phyloP scores from a whole-genome alignment of 2,329 filamentous ascomycete genomes.

The Simplicillium sp. region DNA sequence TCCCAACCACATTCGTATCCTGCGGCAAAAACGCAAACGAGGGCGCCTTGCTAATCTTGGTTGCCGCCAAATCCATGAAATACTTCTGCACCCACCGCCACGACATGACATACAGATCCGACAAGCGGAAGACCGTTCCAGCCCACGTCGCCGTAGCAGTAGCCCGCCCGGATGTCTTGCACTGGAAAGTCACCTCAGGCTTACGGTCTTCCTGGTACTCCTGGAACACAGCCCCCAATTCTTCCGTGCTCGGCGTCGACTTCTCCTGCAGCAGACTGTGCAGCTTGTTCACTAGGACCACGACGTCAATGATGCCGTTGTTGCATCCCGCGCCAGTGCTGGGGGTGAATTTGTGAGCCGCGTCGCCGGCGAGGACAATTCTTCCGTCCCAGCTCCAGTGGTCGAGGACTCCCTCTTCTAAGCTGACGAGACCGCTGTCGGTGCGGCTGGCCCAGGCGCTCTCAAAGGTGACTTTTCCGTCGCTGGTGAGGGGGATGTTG shows the following conservation, averaged over 20 bases:
- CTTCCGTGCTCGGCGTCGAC: not conserved
- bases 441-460: slow-evolving; percentile 12
- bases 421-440: slow-evolving; percentile 11
- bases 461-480: slow-evolving; percentile 12
- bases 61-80: slow-evolving; percentile 3
- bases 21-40: slow-evolving; percentile 16
- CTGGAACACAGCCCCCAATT: slow-evolving; percentile 1
- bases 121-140: slow-evolving; percentile 8
- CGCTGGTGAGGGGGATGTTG: slow-evolving; percentile 14
- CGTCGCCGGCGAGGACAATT: slow-evolving; percentile 20
- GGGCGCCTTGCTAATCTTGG: slow-evolving; percentile 4
- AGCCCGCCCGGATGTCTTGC: not conserved
- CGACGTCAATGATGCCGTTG: slow-evolving; percentile 18
- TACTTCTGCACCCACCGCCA: slow-evolving; percentile 5
- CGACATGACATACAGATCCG: slow-evolving; percentile 13
- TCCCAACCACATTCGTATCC: slow-evolving; percentile 6
- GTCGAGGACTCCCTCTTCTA: slow-evolving; percentile 19
- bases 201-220: slow-evolving; percentile 5
- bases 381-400: slow-evolving; percentile 16
- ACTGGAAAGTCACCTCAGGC: not conserved
- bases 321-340: slow-evolving; percentile 19
- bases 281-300: slow-evolving; percentile 14
- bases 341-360: slow-evolving; percentile 21
- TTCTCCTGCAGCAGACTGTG: slow-evolving; percentile 7
- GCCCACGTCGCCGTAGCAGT: slow-evolving; percentile 1